Evolutionary conservation across 306 rosid species (phyloP).

Genomic region (Glycyrrhiza uralensis): DNA sequence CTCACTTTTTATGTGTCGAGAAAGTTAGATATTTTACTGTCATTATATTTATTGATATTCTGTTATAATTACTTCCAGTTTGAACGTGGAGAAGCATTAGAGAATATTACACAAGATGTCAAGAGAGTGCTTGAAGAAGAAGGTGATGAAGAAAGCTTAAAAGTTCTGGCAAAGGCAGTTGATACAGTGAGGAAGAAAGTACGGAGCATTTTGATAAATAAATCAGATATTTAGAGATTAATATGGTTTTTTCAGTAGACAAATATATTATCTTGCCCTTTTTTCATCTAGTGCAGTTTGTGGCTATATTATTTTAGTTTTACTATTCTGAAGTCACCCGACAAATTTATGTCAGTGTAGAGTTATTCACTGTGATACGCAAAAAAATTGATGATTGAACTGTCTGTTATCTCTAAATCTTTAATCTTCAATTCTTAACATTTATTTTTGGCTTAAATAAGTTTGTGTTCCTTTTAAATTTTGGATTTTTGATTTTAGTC

Average conservation of each 20-base stretch:
- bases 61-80: slow-evolving; percentile 49
- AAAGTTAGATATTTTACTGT: not conserved
- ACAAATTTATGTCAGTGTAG: not conserved
- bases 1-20: not conserved
- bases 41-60: not conserved
- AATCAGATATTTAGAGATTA: slow-evolving; percentile 1
- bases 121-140: slow-evolving; percentile 75
- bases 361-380: not conserved
- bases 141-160: slow-evolving; percentile 86
- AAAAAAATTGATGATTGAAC: not conserved
- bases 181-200: slow-evolving; percentile 95
- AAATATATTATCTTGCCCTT: not conserved
- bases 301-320: no score
- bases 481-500: no score
- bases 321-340: no score
- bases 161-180: slow-evolving; percentile 73
- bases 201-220: slow-evolving; percentile 24
- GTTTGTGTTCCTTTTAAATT: no score
- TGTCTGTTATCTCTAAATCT: slow-evolving; percentile 6
- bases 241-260: not conserved
- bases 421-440: not conserved
- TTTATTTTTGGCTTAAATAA: no score
- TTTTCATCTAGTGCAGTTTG: no score
- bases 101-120: slow-evolving; percentile 76
- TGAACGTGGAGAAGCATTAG: slow-evolving; percentile 96